Conservation (phyloP, 2,329 filamentous ascomycete genomes). For the Stemphylium beticola region DNA sequence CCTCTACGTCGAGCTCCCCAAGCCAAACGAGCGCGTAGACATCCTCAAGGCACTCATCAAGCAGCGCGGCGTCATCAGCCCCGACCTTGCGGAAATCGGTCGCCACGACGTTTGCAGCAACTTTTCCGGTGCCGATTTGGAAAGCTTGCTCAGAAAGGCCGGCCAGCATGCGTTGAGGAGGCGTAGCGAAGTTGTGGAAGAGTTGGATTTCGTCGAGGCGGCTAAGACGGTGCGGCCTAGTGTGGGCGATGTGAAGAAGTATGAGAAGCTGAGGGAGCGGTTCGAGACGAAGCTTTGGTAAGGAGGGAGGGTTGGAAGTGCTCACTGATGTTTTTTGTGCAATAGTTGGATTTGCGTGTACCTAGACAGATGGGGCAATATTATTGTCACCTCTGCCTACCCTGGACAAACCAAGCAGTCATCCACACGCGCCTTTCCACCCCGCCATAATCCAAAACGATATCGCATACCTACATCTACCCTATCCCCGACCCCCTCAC, state of each 20-base stretch:
- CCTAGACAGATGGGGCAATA: no score
- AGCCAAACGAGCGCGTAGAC: slow-evolving; percentile 77
- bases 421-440: no score
- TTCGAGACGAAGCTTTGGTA: slow-evolving; percentile 44
- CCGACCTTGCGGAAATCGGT: slow-evolving; percentile 69
- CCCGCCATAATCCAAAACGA: no score
- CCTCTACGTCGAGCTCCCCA: slow-evolving; percentile 89
- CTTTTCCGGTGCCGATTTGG: slow-evolving; percentile 76
- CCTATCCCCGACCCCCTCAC: no score
- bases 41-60: slow-evolving; percentile 74
- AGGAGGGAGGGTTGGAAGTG: no score
- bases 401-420: no score
- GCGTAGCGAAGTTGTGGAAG: slow-evolving; percentile 52
- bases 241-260: slow-evolving; percentile 64
- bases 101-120: slow-evolving; percentile 68
- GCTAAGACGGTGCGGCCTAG: slow-evolving; percentile 54
- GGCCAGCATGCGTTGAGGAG: slow-evolving; percentile 63
- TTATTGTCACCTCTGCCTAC: no score
- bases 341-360: no score
- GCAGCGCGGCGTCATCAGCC: slow-evolving; percentile 57
- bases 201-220: slow-evolving; percentile 56
- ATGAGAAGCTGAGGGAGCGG: slow-evolving; percentile 60
- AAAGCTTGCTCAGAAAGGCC: slow-evolving; percentile 64
- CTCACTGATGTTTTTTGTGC: slow-evolving; percentile 8
- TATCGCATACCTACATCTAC: no score